These are phyloP conservation scores for Auriculariales sp. DNA, from an alignment of 768 basidiomycete species.

Conservation along the genomic window DNA sequence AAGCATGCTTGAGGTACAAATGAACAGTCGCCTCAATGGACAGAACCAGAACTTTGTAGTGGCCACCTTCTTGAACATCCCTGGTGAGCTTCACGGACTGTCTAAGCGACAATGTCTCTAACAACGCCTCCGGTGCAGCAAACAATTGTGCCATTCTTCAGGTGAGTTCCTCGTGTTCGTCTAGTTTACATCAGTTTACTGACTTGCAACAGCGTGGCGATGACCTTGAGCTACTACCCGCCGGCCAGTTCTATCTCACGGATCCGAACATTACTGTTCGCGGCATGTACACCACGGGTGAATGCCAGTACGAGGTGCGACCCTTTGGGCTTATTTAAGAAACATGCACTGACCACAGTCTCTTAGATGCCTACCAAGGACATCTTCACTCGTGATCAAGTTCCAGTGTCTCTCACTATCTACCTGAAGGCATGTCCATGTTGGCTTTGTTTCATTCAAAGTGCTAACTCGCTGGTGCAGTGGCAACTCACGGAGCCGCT, in stretches of 20 bases:
- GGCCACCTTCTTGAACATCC: constrained; percentile 40
- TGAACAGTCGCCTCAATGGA: constrained; percentile 40
- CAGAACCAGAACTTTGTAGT: constrained; percentile 54
- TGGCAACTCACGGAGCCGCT: constrained; percentile 40
- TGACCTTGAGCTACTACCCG: constrained; percentile 61
- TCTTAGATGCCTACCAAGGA: constrained; percentile 83
- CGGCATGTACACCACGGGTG: constrained; percentile 66
- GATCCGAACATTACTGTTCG: constrained; percentile 73
- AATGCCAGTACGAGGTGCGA: constrained; percentile 76
- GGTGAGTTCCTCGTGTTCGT: no score
- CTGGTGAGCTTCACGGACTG: constrained; percentile 1
- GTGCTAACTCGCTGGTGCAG: background rate
- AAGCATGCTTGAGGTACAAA: constrained; percentile 61
- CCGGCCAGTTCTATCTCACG: constrained; percentile 75
- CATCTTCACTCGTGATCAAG: constrained; percentile 78
- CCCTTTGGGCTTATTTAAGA: no score
- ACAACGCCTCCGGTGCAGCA: constrained; percentile 67
- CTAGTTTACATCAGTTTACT: no score
- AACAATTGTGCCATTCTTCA: constrained; percentile 70
- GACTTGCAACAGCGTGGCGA: constrained; percentile 75
- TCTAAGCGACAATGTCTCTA: background rate
- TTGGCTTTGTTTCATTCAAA: background rate
- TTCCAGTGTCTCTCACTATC: constrained; percentile 70
- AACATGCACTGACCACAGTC: constrained; percentile 2
- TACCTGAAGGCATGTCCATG: constrained; percentile 61